Conservation (phyloP, 345 rosid genomes). For the Salix suchowensis region DNA sequence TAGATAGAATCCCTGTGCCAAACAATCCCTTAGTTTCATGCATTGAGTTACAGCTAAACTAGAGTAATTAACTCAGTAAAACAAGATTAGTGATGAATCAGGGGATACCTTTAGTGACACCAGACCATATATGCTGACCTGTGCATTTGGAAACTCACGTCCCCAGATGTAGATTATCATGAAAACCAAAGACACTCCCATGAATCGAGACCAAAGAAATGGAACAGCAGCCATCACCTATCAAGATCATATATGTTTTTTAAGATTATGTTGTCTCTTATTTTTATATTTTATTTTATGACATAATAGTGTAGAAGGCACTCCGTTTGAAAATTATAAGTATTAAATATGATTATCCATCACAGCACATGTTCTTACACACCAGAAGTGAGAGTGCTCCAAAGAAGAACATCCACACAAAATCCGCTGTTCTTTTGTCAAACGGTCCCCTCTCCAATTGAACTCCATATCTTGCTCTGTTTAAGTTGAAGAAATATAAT, state of each 20-base stretch:
- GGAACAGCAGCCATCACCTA: slow-evolving; percentile 50
- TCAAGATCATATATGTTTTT: not conserved
- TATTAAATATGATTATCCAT: too few species aligned
- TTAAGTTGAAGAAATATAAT: not conserved
- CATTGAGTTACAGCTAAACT: not conserved
- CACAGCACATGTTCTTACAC: not conserved
- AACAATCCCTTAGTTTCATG: not conserved
- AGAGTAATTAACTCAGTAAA: not conserved
- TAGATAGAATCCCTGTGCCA: slow-evolving; percentile 53
- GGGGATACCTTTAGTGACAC: slow-evolving; percentile 47
- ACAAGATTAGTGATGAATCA: not conserved
- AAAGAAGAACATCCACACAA: slow-evolving; percentile 61
- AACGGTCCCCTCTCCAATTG: slow-evolving; percentile 58
- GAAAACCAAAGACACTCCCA: slow-evolving; percentile 54
- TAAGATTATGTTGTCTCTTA: too few species aligned
- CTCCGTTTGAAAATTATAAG: too few species aligned
- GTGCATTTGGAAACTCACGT: slow-evolving; percentile 54
- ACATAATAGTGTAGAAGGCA: too few species aligned
- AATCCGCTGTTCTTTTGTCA: slow-evolving; percentile 66
- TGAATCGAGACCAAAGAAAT: slow-evolving; percentile 36
- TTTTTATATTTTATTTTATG: too few species aligned
- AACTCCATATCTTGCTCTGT: slow-evolving; percentile 59
- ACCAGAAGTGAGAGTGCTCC: slow-evolving; percentile 67
- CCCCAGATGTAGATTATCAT: slow-evolving; percentile 60
- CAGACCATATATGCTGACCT: slow-evolving; percentile 46